Evolutionary conservation across 345 rosid genomes (phyloP), one percentile per base, ranked within the genome.

Genomic region (Euphorbia pulcherrima): DNA sequence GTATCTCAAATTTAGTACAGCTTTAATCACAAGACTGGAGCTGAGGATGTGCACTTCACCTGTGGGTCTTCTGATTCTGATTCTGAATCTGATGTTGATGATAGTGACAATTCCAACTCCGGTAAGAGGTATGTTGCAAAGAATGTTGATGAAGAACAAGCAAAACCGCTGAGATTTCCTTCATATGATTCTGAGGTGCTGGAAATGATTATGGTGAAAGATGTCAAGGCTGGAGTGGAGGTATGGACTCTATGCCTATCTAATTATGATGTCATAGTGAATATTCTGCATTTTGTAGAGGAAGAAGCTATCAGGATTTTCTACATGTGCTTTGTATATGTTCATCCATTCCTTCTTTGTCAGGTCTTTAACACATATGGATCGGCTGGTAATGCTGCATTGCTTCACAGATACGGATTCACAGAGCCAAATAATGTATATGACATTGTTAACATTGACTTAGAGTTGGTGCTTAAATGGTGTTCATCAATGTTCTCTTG

Each of bases 281-380:
- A 20, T 21, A 21, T 59, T 6, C 23, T 58, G 0, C 4, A 44
- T 44, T 18, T 44, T 44, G 13, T 44, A 21, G 57, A 53, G 28
- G 11, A 53, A 10, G 23, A 21, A 24, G 28, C 57, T 57, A 30
- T 29, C 20, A 26, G 27, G 11, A 30, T 21, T 35, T 66, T 66
- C 26, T 26, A 20, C 46, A 41, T 30, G n/a, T n/a, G n/a, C n/a
- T 51, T 50, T 10, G 1, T 27, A 28, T 30, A 53, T 2, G 33
- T 8, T 41, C 39, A 10, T 23, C 27, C 23, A 50, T 53, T 53
- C 16, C 29, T 60, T 62, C 20, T 28, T 48, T 13, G 13, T 56
- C 72, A 92, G 98, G 87, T 90, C 48, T 92, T 82, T 73, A 92
- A 92, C 72, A 90, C 98, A 23, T 92, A 92, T 40, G 98, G 98